Base-by-base conservation (phyloP, 2,329 filamentous ascomycete genomes). In the Neurospora sp. region DNA sequence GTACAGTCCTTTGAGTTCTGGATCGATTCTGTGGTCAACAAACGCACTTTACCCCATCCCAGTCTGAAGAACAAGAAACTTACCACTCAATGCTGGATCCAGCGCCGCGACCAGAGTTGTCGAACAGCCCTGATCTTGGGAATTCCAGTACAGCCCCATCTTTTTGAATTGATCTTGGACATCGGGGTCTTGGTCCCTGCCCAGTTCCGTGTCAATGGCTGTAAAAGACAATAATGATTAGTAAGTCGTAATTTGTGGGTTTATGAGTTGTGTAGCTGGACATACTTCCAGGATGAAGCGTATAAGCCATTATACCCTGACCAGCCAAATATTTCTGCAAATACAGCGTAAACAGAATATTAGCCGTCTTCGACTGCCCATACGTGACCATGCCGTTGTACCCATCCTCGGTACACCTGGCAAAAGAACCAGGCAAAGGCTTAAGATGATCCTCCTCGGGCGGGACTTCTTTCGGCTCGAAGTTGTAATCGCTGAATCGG, bases 291-390 rank as follows among this genome's bases (percentile, higher is more conserved):
- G 82, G 83, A 71, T 84, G 82, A n/a, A 84, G 68, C 2, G 78
- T 76, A 66, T 81, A 82, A 0, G 81, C 75, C 66, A 76, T 74
- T 19, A 84, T 78, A 0, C 78, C 77, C 23, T 74, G 75, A 4
- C 66, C 69, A 1, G 74, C 71, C 36, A 82, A 72, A 43, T 78
- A 76, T 40, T 79, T 72, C 13, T 82, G 80, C 13, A 84, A 76
- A 13, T 76, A 79, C 36, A 81, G 70, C 0, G 78, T 81, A 70
- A 84, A 84, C 66, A 85, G 74, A 11, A 85, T 81, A 69, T 85
- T 84, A 2, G 84, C 84, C 38, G 84, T 83, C 76, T 87, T 87
- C 73, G 82, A 83, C 73, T 85, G 83, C 1, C 79, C 81, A 71
- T 87, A 87, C 2, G 83, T 83, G 17, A 79, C 72, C n/a, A 77